A percentile compares a stretch with the other conserved stretches of the same genome.
Evolutionary conservation across 2,329 filamentous ascomycete genomes (phyloP).

Genomic region (Penicillium sp.): DNA sequence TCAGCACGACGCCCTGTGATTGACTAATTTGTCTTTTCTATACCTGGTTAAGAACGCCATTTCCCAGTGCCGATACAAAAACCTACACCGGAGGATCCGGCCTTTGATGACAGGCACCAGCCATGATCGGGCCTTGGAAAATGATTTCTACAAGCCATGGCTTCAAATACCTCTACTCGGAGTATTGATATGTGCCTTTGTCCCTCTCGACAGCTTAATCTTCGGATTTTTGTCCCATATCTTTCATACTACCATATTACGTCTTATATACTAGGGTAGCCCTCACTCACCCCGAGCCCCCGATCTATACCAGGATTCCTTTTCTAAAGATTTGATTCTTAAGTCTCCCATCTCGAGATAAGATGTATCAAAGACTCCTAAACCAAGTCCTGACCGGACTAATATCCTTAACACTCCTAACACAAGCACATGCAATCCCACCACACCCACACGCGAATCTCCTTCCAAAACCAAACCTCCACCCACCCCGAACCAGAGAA

Average conservation of each 20-base stretch:
- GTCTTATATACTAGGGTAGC: too few species aligned
- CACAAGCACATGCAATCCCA: neutral
- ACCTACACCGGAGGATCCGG: neutral
- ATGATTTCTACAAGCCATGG: neutral
- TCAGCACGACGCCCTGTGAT: neutral
- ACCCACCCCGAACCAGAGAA: neutral
- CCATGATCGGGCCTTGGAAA: neutral
- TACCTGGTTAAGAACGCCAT: neutral
- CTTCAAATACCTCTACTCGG: neutral
- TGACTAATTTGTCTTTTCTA: neutral
- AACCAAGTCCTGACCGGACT: neutral
- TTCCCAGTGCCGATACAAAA: neutral
- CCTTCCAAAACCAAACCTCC: neutral
- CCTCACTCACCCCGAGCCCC: neutral
- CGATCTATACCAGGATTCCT: neutral
- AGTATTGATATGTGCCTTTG: neutral
- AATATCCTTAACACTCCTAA: neutral
- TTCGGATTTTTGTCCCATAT: neutral
- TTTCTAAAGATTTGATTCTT: too few species aligned
- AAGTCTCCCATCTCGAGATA: neutral
- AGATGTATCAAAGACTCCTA: neutral
- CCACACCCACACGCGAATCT: neutral
- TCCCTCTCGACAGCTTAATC: neutral
- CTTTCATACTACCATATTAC: neutral
- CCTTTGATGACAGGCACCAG: neutral